Evolutionary conservation across 306 rosid species (phyloP), one percentile per base, ranked within the genome.

Genomic region (Sicyos baderoa): DNA sequence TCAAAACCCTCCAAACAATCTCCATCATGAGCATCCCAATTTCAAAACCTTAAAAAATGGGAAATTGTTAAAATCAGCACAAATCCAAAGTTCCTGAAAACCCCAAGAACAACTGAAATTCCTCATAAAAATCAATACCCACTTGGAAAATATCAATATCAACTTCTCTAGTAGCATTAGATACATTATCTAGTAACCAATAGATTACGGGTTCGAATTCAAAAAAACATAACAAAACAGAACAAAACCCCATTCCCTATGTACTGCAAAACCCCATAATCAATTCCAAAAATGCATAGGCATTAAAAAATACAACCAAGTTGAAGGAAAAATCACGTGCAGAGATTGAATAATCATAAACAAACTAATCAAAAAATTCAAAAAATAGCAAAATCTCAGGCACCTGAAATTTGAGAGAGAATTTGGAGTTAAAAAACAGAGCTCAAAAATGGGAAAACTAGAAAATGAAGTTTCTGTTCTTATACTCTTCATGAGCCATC

Each of bases 251-350:
- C 53, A 44, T 64, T 68, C 7, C 73, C 73, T 13, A 49, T 23
- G 27, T 3, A 68, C 44, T 50, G 16, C 0, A 14, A 68, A 68
- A 49, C 55, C 44, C 45, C 58, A 68, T n/a, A 27, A 23, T 25
- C 57, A 16, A 67, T 19, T 12, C 42, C 53, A 65, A n/a, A 70
- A 35, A 42, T 4, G 80, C 57, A 80, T 62, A 35, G 44, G n/a
- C 57, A 71, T 9, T 71, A 47, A 75, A 72, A 67, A 16, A 68
- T n/a, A 76, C 42, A 40, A 81, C 40, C 70, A 64, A 73, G 72
- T 73, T 54, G 57, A 72, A 22, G 6, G 40, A 3, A 56, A 50
- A 37, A 87, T 75, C 86, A 80, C 86, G 82, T 74, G 88, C 29
- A 45, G 25, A 54, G 68, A 70, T 40, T 68, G 64, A n/a, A 79